These are phyloP conservation scores for Penicillium coffeae DNA, from an alignment of 495 filamentous ascomycete genomes.

Conservation along the genomic window DNA sequence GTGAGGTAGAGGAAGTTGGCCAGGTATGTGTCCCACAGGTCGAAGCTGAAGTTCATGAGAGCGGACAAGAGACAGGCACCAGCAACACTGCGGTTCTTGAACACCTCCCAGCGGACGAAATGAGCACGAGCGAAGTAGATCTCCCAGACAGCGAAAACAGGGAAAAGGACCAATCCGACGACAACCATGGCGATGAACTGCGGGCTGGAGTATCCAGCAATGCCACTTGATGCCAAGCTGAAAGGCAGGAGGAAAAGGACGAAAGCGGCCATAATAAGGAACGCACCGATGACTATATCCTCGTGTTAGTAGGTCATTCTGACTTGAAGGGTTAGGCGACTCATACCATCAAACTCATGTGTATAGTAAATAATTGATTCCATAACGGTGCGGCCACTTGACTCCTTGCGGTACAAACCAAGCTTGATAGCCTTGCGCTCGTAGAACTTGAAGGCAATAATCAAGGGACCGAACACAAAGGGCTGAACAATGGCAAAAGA, in stretches of 20 bases:
- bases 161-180: conserved; percentile 51
- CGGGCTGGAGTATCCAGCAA: conserved; percentile 46
- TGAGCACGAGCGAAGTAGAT: conserved; percentile 49
- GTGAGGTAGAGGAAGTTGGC: conserved; percentile 70
- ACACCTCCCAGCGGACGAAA: conserved; percentile 58
- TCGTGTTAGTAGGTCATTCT: background rate
- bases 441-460: conserved; percentile 53
- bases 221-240: conserved; percentile 44
- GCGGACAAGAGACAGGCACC: conserved; percentile 57
- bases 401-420: conserved; percentile 32
- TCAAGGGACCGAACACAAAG: conserved; percentile 51
- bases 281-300: conserved; percentile 46
- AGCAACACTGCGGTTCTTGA: conserved; percentile 61
- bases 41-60: conserved; percentile 58
- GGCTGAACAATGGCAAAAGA: conserved; percentile 58
- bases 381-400: conserved; percentile 43
- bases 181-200: conserved; percentile 56
- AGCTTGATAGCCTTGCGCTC: conserved; percentile 53
- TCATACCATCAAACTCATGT: conserved; percentile 57
- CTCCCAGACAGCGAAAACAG: conserved; percentile 60
- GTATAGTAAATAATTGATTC: conserved; percentile 51
- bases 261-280: conserved; percentile 55
- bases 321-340: background rate
- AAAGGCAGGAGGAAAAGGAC: conserved; percentile 63
- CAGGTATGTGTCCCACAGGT: conserved; percentile 67